Conservation (phyloP, 2,329 filamentous ascomycete genomes). For the Stachybotrys elegans region DNA sequence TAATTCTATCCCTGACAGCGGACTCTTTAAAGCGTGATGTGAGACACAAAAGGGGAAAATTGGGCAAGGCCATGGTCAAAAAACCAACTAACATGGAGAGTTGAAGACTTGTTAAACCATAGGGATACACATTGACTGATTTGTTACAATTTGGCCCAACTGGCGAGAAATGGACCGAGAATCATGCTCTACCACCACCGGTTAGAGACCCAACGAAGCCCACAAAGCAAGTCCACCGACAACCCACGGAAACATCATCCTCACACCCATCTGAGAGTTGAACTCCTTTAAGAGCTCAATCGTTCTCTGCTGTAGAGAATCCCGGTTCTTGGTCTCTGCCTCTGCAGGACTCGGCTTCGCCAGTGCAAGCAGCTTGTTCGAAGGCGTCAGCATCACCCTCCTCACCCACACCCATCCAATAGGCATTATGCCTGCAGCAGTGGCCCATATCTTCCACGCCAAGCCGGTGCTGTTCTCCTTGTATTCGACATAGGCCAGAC, state of each 20-base stretch:
- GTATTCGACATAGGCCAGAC: constrained; percentile 2
- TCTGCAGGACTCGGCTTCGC: background rate
- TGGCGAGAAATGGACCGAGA: too few relatives aligned
- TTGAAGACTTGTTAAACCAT: too few relatives aligned
- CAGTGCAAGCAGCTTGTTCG: constrained; percentile 1
- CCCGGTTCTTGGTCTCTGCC: background rate
- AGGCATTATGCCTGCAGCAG: background rate
- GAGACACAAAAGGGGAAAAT: too few relatives aligned
- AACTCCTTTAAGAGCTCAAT: constrained; percentile 10
- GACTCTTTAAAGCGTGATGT: too few relatives aligned
- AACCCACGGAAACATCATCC: constrained; percentile 15
- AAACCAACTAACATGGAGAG: too few relatives aligned
- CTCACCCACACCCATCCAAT: constrained; percentile 3
- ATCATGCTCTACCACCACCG: too few relatives aligned
- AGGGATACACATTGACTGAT: too few relatives aligned
- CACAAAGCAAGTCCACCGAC: constrained; percentile 13
- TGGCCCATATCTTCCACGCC: constrained; percentile 1
- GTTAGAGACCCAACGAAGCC: constrained; percentile 9
- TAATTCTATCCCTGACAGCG: too few relatives aligned
- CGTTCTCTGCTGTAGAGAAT: constrained; percentile 1
- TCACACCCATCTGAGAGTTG: constrained; percentile 11
- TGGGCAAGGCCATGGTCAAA: too few relatives aligned
- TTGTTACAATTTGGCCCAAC: too few relatives aligned
- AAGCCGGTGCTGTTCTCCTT: background rate
- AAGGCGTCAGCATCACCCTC: constrained; percentile 1